Base-by-base conservation (phyloP, 2,329 filamentous ascomycete species). In the Penicillium sp. region DNA sequence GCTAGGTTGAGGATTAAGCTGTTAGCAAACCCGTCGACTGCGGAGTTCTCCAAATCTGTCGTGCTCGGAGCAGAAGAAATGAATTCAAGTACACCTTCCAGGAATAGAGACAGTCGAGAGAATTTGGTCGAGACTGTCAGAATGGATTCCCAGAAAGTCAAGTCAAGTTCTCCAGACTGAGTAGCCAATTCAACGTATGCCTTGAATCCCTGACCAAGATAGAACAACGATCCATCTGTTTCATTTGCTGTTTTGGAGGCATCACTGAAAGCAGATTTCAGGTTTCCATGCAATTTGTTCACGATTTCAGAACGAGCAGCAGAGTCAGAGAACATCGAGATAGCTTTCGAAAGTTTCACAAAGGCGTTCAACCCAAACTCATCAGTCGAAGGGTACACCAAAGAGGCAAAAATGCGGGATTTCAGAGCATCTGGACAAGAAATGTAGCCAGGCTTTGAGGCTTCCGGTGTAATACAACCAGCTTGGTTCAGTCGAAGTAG, bases 1-100 rank as follows among this genome's bases (percentile, higher is more conserved):
- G 87, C 85, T 21, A 99, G 80, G 62, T 93, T 96, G 13, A 83
- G 79, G 54, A 93, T 81, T 2, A 97, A 78, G 3, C 86, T 84
- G 43, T 80, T 78, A 14, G 87, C 80, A 11, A 95, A 81, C 0
- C 81, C 78, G 52, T 89, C 85, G 33, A 86, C 81, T 22, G 87
- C 82, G 13, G 79, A 69, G 13, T 84, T 83, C 16, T 78, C 76
- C n/a, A 80, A 76, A 13, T 68, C 60, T 13, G 68, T 44, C 0
- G 64, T 55, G 21, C 65, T 60, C 13, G 68, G 63, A 51, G 68
- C 67, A 26, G 68, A 62, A n/a, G 68, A 65, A 11, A 76, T 65
- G 47, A 74, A 91, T 4, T 78, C 76, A 44, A 86, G 74, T 50
- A 85, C 82, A 13, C 83, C 87, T 66, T 87, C 81, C 16, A 90